Conservation (phyloP, 148 eudicot species). For the Amaranthus hypochondriacus region DNA sequence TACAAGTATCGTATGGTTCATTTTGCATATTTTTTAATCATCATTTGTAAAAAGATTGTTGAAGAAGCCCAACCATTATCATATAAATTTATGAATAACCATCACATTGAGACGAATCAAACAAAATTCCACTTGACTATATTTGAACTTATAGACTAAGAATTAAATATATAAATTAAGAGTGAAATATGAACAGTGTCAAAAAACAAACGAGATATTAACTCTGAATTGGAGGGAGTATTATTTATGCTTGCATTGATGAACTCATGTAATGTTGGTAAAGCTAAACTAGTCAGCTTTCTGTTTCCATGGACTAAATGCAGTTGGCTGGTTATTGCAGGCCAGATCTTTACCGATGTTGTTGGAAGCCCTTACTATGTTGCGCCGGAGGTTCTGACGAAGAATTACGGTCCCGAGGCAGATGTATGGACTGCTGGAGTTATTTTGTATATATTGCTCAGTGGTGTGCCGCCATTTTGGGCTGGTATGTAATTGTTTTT, state of each 20-base stretch:
- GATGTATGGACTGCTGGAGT: conserved; percentile 99
- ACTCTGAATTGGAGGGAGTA: background rate
- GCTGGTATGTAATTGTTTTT: conserved; percentile 53
- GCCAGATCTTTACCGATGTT: conserved; percentile 84
- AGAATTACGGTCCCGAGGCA: conserved; percentile 93
- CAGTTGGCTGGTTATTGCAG: conserved; percentile 41
- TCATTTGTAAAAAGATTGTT: no score
- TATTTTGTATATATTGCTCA: conserved; percentile 85
- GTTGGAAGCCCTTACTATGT: conserved; percentile 99
- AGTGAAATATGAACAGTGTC: no score
- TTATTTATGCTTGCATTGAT: conserved; percentile 3
- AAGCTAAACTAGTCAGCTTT: background rate
- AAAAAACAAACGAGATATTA: no score
- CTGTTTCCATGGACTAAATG: background rate
- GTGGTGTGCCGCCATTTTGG: conserved; percentile 99
- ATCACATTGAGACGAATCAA: no score
- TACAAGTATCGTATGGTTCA: no score
- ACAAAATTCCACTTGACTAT: no score
- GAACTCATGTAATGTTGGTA: background rate
- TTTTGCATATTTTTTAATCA: no score
- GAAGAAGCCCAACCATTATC: background rate
- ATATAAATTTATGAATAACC: background rate
- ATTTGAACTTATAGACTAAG: no score
- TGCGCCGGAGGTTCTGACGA: conserved; percentile 94
- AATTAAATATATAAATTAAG: no score